Evolutionary conservation across 495 filamentous ascomycete genomes (phyloP), one percentile per base, ranked within the genome.

Genomic region (Xylaria curta): DNA sequence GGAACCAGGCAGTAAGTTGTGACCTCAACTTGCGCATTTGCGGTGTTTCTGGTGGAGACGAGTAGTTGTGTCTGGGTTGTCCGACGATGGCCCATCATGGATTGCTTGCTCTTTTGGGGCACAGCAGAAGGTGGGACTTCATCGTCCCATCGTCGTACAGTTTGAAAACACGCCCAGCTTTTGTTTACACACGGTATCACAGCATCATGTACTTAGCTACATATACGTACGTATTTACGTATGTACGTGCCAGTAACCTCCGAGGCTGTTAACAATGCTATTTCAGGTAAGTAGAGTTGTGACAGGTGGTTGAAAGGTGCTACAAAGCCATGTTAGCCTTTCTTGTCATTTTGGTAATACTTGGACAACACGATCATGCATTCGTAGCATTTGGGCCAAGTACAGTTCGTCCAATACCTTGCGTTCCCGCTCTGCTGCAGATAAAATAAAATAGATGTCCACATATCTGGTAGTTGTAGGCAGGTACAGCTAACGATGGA

Each of bases 1-100:
- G 59, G 42, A 33, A 33, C 42, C 19, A 64, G 59, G 47, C 21
- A 44, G 60, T 33, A 21, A 40, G 38, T 13, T 24, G 68, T 63
- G 58, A 63, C 68, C 59, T 70, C 31, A 24, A 61, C n/a, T 36
- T 26, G 42, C 13, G 67, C 40, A 49, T 56, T 61, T 33, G 40
- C 47, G 68, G 46, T 36, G 26, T 38, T 70, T 61, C 54, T 62
- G 31, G 68, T 62, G 56, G 56, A 31, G 56, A 51, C 42, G 28
- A 36, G 38, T 33, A 66, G 66, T 47, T 49, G 58, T 51, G 38
- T 59, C 33, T 58, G n/a, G 59, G 63, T 31, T 31, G 54, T 60
- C 10, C 40, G 36, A 33, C 24, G 51, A 68, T 58, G 46, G 21
- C 24, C 62, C 62, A 38, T 51, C 47, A 51, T 68, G 47, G 66